Evolutionary conservation across 768 basidiomycete genomes (phyloP).

Genomic region (Rubroboletus pulcherrimus): DNA sequence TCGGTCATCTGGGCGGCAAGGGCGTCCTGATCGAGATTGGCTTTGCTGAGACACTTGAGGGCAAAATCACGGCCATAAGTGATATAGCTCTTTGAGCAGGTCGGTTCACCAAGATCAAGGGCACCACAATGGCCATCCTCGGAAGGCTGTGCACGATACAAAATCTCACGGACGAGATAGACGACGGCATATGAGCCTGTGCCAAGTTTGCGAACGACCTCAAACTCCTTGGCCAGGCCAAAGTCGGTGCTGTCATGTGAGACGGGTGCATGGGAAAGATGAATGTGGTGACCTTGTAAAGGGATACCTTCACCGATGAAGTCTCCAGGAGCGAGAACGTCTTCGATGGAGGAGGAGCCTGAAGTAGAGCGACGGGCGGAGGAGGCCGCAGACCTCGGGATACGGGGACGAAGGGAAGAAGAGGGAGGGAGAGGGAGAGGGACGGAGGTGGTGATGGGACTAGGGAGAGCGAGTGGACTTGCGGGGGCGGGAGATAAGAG

Average conservation of each 20-base stretch:
- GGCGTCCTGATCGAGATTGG: conserved; percentile 85
- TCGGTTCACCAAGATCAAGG: conserved; percentile 49
- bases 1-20: conserved; percentile 89
- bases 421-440: conserved; percentile 31
- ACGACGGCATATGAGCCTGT: conserved; percentile 92
- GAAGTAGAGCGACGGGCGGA: conserved; percentile 28
- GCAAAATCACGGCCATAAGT: conserved; percentile 81
- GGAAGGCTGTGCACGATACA: conserved; percentile 37
- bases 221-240: conserved; percentile 63
- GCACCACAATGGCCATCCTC: conserved; percentile 54
- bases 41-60: conserved; percentile 95
- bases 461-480: conserved; percentile 23
- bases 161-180: conserved; percentile 80
- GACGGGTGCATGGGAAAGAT: conserved; percentile 44
- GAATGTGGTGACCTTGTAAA: conserved; percentile 65
- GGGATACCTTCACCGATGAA: conserved; percentile 62
- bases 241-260: conserved; percentile 34
- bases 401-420: conserved; percentile 34
- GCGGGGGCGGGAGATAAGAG: conserved; percentile 26
- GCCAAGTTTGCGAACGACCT: conserved; percentile 83
- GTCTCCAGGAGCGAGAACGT: conserved; percentile 72
- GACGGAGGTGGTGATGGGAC: conserved; percentile 31
- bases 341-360: conserved; percentile 32
- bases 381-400: conserved; percentile 35
- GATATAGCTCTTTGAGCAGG: conserved; percentile 33